Percentiles rank a stretch among this genome's conserved stretches.
Conservation (phyloP, 192 early-diverging fungal genomes). For the Spizellomyces punctatus region DNA sequence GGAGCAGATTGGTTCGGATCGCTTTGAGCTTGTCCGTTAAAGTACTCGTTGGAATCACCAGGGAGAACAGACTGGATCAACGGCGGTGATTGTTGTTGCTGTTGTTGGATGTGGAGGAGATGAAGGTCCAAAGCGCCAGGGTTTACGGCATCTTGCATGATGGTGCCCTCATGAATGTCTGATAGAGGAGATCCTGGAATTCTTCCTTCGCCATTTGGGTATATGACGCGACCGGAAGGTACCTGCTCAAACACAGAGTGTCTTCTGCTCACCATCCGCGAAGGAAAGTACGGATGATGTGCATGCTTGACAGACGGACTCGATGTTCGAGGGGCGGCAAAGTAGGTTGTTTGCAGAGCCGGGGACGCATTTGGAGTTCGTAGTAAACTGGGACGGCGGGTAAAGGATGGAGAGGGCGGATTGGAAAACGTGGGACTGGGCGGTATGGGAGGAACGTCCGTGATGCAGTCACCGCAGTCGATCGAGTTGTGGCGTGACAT, state of each 20-base stretch:
- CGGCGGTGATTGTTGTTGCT: slow-evolving; percentile 2
- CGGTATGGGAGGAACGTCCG: background rate
- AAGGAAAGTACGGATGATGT: slow-evolving; percentile 31
- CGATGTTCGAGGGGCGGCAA: background rate
- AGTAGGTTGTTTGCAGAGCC: slow-evolving; percentile 2
- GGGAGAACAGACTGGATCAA: background rate
- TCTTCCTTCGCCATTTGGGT: background rate
- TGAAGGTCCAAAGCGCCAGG: slow-evolving; percentile 6
- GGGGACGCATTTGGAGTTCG: slow-evolving; percentile 11
- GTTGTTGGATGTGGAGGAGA: slow-evolving; percentile 6
- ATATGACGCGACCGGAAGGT: background rate
- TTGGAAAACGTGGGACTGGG: background rate
- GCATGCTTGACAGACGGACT: background rate
- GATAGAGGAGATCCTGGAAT: background rate
- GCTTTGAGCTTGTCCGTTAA: background rate
- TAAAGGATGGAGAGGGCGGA: slow-evolving; percentile 1
- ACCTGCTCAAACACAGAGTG: slow-evolving; percentile 24
- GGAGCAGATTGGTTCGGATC: background rate
- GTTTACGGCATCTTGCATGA: slow-evolving; percentile 10
- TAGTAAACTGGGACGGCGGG: slow-evolving; percentile 9
- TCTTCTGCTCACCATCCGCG: slow-evolving; percentile 16
- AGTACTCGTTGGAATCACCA: background rate
- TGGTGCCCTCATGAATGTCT: background rate
- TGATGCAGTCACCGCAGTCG: slow-evolving; percentile 10
- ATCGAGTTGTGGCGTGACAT: slow-evolving; percentile 18